Conservation (phyloP, 139 green algal genomes). For the Pycnococcus provasolii region DNA sequence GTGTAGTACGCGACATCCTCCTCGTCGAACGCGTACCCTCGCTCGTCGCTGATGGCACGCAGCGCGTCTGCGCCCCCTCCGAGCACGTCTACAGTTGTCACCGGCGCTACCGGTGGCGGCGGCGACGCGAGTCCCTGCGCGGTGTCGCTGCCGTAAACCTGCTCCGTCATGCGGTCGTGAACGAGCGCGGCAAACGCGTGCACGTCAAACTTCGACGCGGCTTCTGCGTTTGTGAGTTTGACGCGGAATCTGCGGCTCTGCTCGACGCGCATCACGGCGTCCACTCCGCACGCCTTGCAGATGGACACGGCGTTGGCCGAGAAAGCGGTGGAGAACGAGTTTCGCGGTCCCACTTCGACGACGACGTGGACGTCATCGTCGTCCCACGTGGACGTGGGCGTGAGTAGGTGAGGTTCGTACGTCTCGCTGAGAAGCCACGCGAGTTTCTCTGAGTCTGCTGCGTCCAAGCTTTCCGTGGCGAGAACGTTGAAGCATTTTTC, state of each 20-base stretch:
- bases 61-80: conserved; percentile 51
- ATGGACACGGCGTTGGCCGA: conserved; percentile 95
- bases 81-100: conserved; percentile 36
- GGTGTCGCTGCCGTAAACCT: conserved; percentile 52
- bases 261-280: conserved; percentile 70
- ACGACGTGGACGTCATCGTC: conserved; percentile 33
- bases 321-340: conserved; percentile 90
- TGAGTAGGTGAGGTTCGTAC: conserved; percentile 84
- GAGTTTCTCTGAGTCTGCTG: not conserved
- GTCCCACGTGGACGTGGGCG: conserved; percentile 16
- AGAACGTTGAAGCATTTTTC: not conserved
- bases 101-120: conserved; percentile 49
- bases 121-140: too few species aligned
- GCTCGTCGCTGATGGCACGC: conserved; percentile 16
- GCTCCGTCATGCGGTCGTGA: conserved; percentile 95
- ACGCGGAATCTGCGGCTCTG: conserved; percentile 61
- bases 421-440: conserved; percentile 76
- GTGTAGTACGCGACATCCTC: conserved; percentile 63
- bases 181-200: conserved; percentile 42
- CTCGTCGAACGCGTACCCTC: conserved; percentile 95
- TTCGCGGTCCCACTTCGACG: conserved; percentile 78
- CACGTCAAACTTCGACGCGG: conserved; percentile 31
- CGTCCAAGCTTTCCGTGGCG: not conserved
- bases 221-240: conserved; percentile 17
- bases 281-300: conserved; percentile 71